Percentiles rank a stretch among this genome's conserved stretches.
phyloP scores from a whole-genome alignment of 805 yeast genomes.

The Spencermartinsiella europaea region DNA sequence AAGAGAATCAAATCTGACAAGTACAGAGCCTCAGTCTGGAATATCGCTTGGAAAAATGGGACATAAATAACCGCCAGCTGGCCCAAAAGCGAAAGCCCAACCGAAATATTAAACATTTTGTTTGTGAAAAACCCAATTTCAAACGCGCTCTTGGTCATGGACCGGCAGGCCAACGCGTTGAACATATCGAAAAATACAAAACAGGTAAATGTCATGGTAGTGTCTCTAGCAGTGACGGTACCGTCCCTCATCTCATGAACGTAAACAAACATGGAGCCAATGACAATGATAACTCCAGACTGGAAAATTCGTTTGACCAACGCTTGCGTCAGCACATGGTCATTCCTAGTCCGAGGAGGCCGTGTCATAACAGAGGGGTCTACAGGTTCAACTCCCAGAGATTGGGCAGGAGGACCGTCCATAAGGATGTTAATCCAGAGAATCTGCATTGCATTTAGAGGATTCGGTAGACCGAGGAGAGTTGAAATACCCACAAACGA shows the following conservation, averaged over 20 bases:
- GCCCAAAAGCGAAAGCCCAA: slow-evolving; percentile 79
- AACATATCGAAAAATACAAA: slow-evolving; percentile 96
- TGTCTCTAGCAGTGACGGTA: slow-evolving; percentile 85
- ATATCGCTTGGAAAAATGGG: slow-evolving; percentile 86
- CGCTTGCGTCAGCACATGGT: slow-evolving; percentile 67
- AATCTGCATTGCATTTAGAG: slow-evolving; percentile 97
- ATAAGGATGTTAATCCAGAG: slow-evolving; percentile 94
- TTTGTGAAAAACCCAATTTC: slow-evolving; percentile 73
- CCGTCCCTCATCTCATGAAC: slow-evolving; percentile 78
- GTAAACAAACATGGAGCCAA: slow-evolving; percentile 86
- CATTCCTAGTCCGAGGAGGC: slow-evolving; percentile 91
- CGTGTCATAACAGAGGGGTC: slow-evolving; percentile 92
- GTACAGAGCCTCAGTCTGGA: slow-evolving; percentile 89
- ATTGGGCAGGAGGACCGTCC: slow-evolving; percentile 99
- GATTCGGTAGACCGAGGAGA: slow-evolving; percentile 82
- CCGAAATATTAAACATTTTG: slow-evolving; percentile 90
- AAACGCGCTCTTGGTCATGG: slow-evolving; percentile 75
- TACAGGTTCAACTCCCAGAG: slow-evolving; percentile 95
- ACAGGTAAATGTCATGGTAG: slow-evolving; percentile 98
- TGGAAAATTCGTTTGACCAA: slow-evolving; percentile 69
- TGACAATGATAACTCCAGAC: slow-evolving; percentile 69
- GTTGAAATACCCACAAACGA: slow-evolving; percentile 85
- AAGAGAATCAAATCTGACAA: slow-evolving; percentile 66
- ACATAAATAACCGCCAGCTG: slow-evolving; percentile 90
- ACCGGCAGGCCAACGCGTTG: slow-evolving; percentile 92